phyloP scores from a whole-genome alignment of 2,329 filamentous ascomycete species.

The Penicillium hesseltinei region DNA sequence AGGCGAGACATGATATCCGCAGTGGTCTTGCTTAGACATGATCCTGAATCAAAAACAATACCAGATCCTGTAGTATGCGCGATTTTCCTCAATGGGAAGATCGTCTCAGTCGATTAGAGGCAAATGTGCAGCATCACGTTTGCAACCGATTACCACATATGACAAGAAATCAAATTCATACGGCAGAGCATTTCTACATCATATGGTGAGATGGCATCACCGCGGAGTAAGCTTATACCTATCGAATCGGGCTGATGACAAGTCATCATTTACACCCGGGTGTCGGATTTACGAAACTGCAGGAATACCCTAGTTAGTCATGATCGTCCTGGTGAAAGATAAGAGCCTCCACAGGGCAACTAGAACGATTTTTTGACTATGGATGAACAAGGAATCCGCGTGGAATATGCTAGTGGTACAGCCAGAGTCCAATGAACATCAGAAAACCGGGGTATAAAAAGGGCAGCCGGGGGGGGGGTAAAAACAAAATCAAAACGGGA shows the following conservation, averaged over 20 bases:
- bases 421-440: constrained; percentile 31
- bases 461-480: constrained; percentile 3
- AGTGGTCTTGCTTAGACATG: background rate
- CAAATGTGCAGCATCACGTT: constrained; percentile 8
- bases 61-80: constrained; percentile 6
- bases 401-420: constrained; percentile 27
- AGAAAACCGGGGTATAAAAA: constrained; percentile 31
- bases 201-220: background rate
- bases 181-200: background rate
- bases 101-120: background rate
- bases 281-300: background rate
- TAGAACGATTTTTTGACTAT: constrained; percentile 17
- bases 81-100: constrained; percentile 3
- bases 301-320: no score
- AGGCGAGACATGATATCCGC: background rate
- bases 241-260: constrained; percentile 7
- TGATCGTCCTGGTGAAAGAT: background rate
- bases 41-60: background rate
- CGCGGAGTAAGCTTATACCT: background rate
- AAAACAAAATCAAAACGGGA: constrained; percentile 3
- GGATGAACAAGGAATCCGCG: constrained; percentile 17
- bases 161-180: background rate
- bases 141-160: constrained; percentile 3
- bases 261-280: background rate
- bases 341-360: constrained; percentile 7